Evolutionary conservation across 202 grass and related monocot genomes (phyloP).

Genomic region (Schoenoplectus triqueter): DNA sequence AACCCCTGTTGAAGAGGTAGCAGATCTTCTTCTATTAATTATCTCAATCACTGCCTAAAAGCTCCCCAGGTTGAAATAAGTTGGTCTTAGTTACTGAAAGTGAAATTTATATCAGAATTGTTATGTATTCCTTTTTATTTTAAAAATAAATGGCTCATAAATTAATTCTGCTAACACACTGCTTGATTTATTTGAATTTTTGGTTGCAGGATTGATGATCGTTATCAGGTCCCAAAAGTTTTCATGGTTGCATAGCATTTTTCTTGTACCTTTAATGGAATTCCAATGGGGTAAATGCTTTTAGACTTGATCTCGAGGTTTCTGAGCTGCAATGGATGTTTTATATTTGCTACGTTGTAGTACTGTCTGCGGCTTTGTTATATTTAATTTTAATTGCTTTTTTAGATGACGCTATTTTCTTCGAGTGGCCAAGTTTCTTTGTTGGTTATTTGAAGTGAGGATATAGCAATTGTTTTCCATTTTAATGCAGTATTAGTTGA

Average conservation of each 20-base stretch:
- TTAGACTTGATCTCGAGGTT: not conserved
- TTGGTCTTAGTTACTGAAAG: not conserved
- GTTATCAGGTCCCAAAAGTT: not conserved
- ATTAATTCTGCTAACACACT: not conserved
- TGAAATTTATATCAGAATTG: not conserved
- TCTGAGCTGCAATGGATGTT: not conserved
- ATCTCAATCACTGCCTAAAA: not conserved
- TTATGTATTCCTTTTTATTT: not conserved
- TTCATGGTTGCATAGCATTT: not conserved
- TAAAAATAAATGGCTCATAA: not conserved
- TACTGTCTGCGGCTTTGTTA: not conserved
- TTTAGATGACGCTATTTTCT: constrained; percentile 1
- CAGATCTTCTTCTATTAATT: constrained; percentile 12
- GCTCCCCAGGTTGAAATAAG: not conserved
- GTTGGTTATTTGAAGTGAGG: not conserved
- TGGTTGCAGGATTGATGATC: constrained; percentile 33
- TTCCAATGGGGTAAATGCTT: not conserved
- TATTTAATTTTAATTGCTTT: not conserved
- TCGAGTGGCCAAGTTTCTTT: not conserved
- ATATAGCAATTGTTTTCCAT: no score
- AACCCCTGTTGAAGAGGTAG: constrained; percentile 66
- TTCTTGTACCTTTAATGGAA: constrained; percentile 21
- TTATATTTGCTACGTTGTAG: not conserved
- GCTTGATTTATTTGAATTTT: not conserved
- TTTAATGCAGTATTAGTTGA: no score